Evolutionary conservation across 1,284 basidiomycete genomes (phyloP), one percentile per base, ranked within the genome.

Genomic region (Termitomyces sp.): DNA sequence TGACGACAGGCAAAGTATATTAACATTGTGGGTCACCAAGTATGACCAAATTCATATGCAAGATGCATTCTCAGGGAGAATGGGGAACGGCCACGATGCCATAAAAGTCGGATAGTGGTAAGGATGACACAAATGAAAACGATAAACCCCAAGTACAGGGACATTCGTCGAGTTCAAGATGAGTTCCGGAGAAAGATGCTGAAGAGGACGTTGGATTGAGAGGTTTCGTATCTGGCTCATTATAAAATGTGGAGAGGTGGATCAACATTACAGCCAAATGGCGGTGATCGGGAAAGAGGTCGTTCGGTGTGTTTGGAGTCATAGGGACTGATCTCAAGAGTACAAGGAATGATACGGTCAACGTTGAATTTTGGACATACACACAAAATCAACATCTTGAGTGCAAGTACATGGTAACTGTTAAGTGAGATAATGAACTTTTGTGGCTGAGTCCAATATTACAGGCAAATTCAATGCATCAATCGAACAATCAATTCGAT

Each of bases 31-130:
- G 4, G 39, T 42, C 43, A 45, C 52, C 52, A 56, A 13, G 28
- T 40, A n/a, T 53, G 50, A 26, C 48, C 52, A 50, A 19, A 46
- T 50, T 63, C 60, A 15, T 40, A 53, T 21, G 50, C 21, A 9
- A 60, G 40, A 24, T 59, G 57, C 39, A 58, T 40, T 57, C 63
- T 63, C 19, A 59, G 47, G 28, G 54, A 58, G 13, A 44, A 52
- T 34, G 51, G 46, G 40, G 38, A 42, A 41, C 46, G 54, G 28
- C 46, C 55, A 43, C 53, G 57, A 26, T 30, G 44, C 33, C 50
- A 46, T 5, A 45, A 31, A 31, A 43, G 40, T 28, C 39, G 45
- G 48, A 49, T 39, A 28, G 58, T 6, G 41, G 54, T 36, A 12
- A 58, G 42, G 26, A 53, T 48, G 19, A 50, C 10, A 48, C 55